A percentile compares a stretch with the other conserved stretches of the same genome.
Conservation (phyloP, 2,329 filamentous ascomycete genomes). For the Escovopsis sp. region DNA sequence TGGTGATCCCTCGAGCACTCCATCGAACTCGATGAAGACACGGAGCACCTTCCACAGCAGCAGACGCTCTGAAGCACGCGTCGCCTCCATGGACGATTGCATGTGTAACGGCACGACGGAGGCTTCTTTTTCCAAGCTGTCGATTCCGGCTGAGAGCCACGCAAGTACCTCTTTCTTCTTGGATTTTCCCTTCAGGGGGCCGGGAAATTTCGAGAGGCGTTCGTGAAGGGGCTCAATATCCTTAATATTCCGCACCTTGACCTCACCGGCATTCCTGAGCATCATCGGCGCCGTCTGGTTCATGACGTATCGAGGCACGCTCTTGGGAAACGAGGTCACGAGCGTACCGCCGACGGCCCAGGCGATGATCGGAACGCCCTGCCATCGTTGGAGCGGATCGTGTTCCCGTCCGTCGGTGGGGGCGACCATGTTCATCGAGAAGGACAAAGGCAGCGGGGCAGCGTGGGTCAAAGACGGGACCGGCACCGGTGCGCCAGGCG, state of each 20-base stretch:
- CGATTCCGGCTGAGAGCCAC: conserved; percentile 70
- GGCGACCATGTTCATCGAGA: conserved; percentile 40
- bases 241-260: conserved; percentile 63
- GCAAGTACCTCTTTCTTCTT: conserved; percentile 87
- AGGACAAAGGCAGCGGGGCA: conserved; percentile 32
- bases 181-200: conserved; percentile 71
- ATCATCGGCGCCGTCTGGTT: conserved; percentile 61
- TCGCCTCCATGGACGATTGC: conserved; percentile 43
- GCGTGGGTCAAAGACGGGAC: conserved; percentile 15
- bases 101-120: conserved; percentile 34
- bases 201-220: conserved; percentile 67
- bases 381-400: conserved; percentile 80
- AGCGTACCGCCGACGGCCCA: conserved; percentile 81
- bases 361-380: conserved; percentile 68
- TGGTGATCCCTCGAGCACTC: conserved; percentile 56
- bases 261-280: conserved; percentile 65
- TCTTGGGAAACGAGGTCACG: conserved; percentile 74
- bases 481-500: conserved; percentile 22
- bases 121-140: conserved; percentile 47
- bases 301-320: conserved; percentile 72
- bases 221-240: conserved; percentile 58
- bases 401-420: conserved; percentile 51
- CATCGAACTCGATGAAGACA: conserved; percentile 75
- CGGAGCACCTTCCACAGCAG: conserved; percentile 78
- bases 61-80: conserved; percentile 62